phyloP scores from a whole-genome alignment of 257 asterid genomes.

The Solanum neorickii region DNA sequence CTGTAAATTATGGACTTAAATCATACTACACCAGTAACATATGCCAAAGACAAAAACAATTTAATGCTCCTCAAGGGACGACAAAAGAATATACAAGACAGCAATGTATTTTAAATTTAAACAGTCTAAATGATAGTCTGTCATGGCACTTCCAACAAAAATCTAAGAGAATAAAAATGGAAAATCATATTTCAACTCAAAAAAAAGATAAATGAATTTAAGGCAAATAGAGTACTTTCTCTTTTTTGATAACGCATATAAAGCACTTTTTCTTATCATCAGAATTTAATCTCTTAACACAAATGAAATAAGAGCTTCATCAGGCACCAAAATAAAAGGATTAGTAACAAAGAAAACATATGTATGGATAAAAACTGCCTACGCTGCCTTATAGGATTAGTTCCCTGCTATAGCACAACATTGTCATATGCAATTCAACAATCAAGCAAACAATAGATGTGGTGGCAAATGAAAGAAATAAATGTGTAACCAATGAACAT shows the following conservation, averaged over 20 bases:
- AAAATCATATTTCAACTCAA: background rate
- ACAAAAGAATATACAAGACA: background rate
- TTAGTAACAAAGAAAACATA: background rate
- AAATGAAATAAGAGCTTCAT: background rate
- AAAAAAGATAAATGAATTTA: background rate
- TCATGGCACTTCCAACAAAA: background rate
- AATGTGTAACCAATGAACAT: background rate
- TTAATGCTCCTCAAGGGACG: background rate
- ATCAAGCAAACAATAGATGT: background rate
- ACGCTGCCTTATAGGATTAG: background rate
- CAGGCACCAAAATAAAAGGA: background rate
- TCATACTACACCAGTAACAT: background rate
- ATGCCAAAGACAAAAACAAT: background rate
- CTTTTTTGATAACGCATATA: background rate
- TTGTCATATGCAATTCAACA: background rate
- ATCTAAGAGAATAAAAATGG: background rate
- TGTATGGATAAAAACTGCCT: background rate
- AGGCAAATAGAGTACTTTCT: background rate
- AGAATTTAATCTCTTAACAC: background rate
- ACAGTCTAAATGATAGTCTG: background rate
- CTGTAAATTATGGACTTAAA: conserved; percentile 20
- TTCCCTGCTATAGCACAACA: background rate
- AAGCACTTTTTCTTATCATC: background rate
- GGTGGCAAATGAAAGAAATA: background rate
- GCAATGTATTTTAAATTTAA: background rate